Conservation (phyloP, 2,329 filamentous ascomycete genomes). For the Talaromyces sp. region DNA sequence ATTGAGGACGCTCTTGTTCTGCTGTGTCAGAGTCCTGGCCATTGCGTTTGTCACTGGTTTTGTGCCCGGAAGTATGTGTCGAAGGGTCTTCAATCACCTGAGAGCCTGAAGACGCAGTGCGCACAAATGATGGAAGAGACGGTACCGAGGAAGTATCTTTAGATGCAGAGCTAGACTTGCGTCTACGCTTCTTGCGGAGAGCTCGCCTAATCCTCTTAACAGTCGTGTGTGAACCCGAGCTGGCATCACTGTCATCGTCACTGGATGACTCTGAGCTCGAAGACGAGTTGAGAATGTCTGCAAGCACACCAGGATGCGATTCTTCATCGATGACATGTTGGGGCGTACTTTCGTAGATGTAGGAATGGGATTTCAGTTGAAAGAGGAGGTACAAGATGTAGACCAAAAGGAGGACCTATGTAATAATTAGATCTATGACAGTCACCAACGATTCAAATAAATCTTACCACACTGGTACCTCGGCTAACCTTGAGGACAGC, state of each 20-base stretch:
- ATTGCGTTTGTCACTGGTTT: slow-evolving; percentile 35
- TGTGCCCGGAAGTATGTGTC: slow-evolving; percentile 29
- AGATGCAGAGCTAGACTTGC: slow-evolving; percentile 68
- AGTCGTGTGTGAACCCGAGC: slow-evolving; percentile 61
- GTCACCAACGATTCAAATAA: too few relatives aligned
- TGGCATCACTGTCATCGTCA: slow-evolving; percentile 56
- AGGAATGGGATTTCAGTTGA: slow-evolving; percentile 80
- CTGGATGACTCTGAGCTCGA: slow-evolving; percentile 48
- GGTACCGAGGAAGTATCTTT: slow-evolving; percentile 51
- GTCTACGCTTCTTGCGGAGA: slow-evolving; percentile 61
- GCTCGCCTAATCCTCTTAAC: slow-evolving; percentile 67
- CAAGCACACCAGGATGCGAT: slow-evolving; percentile 72
- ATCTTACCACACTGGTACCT: slow-evolving; percentile 74
- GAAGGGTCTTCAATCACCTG: slow-evolving; percentile 15
- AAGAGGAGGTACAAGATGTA: slow-evolving; percentile 83
- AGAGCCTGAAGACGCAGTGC: slow-evolving; percentile 35
- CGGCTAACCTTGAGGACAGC: slow-evolving; percentile 75
- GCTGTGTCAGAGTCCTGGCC: slow-evolving; percentile 50
- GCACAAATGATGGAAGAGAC: slow-evolving; percentile 37
- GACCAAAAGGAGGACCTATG: slow-evolving; percentile 60
- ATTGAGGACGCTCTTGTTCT: slow-evolving; percentile 32
- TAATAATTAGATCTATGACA: neutral
- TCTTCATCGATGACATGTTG: slow-evolving; percentile 87
- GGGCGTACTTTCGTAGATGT: slow-evolving; percentile 83
- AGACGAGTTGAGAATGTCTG: slow-evolving; percentile 70